Base-by-base conservation (phyloP, 441 rosid species). In the Erodium texanum region DNA sequence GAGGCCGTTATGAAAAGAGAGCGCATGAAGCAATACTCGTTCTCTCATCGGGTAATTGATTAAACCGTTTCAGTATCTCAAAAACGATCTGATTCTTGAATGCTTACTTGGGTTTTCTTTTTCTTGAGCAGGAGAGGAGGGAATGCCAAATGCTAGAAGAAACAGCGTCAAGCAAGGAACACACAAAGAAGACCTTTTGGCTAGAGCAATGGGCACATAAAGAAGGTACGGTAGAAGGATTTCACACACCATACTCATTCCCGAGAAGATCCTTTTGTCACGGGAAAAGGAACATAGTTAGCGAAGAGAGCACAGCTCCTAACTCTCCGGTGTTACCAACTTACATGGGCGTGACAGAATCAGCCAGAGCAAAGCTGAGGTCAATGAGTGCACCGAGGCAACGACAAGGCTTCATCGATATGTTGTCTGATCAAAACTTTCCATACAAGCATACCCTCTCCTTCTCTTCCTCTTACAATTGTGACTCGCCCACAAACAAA, bases 11-110 rank as follows among this genome's bases (percentile, higher is more conserved):
- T 78, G 66, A 86, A 75, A 79, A 80, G 99, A 80, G 93, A 88
- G 16, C 76, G 95, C 38, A 89, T 90, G 92, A 77, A 84, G 79
- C 87, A 78, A 71, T 93, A 89, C 82, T 90, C 97, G 0, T 89
- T 83, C 45, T 89, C 97, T 3, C 84, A 89, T 64, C 79, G 86
- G 84, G 98, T 93, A 86, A 68, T 63, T 38, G 3, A 71, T 56
- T 24, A 43, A 19, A 32, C 29, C 23, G 12, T 67, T 11, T 54
- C 56, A 18, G 61, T n/a, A 5, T 15, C 56, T 50, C 1, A 27
- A 27, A 27, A 27, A 4, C 2, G 29, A 27, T 27, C 29, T 1
- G 4, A 1, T 27, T 27, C 29, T 27, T 50, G 19, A 15, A 50
- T n/a, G 56, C 56, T 15, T 15, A 50, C 56, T 50, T 14, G 16